These are phyloP conservation scores for Candida wancherniae DNA, from an alignment of 805 yeast genomes.

Conservation along the genomic window DNA sequence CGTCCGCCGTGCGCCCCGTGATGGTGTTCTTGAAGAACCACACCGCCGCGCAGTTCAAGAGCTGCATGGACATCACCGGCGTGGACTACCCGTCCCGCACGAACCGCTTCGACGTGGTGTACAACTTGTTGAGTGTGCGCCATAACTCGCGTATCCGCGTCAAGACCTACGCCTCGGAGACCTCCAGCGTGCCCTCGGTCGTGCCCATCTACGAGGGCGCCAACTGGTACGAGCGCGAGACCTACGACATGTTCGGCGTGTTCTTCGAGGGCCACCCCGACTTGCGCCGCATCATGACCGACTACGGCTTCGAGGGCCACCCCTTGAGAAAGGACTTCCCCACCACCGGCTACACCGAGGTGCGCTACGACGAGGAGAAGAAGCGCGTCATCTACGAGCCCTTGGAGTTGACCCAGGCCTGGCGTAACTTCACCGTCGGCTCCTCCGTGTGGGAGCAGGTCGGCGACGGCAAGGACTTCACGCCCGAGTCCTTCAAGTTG, in stretches of 20 bases:
- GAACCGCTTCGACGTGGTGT: slow-evolving; percentile 83
- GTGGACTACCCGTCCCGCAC: slow-evolving; percentile 82
- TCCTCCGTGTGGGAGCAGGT: slow-evolving; percentile 90
- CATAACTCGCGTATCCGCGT: slow-evolving; percentile 84
- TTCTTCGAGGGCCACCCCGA: slow-evolving; percentile 89
- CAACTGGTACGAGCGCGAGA: slow-evolving; percentile 88
- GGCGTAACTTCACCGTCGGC: slow-evolving; percentile 86
- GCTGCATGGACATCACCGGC: slow-evolving; percentile 77
- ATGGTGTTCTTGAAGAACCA: slow-evolving; percentile 69
- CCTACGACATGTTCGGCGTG: slow-evolving; percentile 82
- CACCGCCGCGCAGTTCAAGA: slow-evolving; percentile 74
- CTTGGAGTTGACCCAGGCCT: slow-evolving; percentile 85
- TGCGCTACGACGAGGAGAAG: slow-evolving; percentile 86
- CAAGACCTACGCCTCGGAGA: slow-evolving; percentile 83
- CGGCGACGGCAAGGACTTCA: slow-evolving; percentile 77
- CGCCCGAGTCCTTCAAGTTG: slow-evolving; percentile 76
- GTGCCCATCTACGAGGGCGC: slow-evolving; percentile 73
- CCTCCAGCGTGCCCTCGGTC: slow-evolving; percentile 74
- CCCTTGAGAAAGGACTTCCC: slow-evolving; percentile 92
- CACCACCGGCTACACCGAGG: slow-evolving; percentile 86
- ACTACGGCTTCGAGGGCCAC: slow-evolving; percentile 89
- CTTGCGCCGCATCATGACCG: slow-evolving; percentile 83
- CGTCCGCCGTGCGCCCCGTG: slow-evolving; percentile 69
- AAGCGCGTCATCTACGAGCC: slow-evolving; percentile 88
- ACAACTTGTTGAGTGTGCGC: slow-evolving; percentile 74